Base-by-base conservation (phyloP, 2,329 filamentous ascomycete species). In the Graphilbum ipis-grandicollis region DNA sequence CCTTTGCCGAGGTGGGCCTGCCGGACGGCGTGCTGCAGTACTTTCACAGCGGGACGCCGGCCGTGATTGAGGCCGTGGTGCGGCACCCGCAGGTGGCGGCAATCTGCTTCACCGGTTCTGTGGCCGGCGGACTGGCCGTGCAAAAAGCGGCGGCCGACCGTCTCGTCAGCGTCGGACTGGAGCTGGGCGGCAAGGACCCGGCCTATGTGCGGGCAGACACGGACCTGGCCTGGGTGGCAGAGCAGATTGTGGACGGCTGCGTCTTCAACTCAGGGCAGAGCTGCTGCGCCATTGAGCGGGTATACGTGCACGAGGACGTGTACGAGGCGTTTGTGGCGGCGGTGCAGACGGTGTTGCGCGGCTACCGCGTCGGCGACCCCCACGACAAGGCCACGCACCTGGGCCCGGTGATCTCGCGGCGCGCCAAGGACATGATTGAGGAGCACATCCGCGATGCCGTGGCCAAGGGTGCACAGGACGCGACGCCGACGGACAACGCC, bases 221-320 rank as follows among this genome's bases (percentile, higher is more conserved):
- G 2, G 85, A 96, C 52, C 58, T 93, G 34, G 73, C 74, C 34
- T 94, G 86, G 88, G 86, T 79, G 1, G 88, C 88, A 0, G 85
- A 81, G 47, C 85, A 94, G 58, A 90, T 96, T 49, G 84, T 96
- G 13, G 88, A 96, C 48, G 88, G 88, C 17, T 78, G 85, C n/a
- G 66, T 96, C 39, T 96, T 96, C 67, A 96, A 96, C 62, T 93
- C 86, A 36, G 88, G 88, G n/a, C 88, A 96, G 63, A 93, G 84
- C 54, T 96, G 88, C 65, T 96, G 88, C 58, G 81, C 84, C 19
- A 66, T 96, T 37, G 88, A 96, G 60, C 70, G 88, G 25, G 74
- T 96, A 17, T 96, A 96, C 50, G 86, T 96, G 5, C 75, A 90
- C 49, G 79, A 81, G 51, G 75, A 71, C 47, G 72, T 96, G 35